These are phyloP conservation scores for Cercospora canescens DNA, from an alignment of 2,329 filamentous ascomycete genomes.

Conservation along the genomic window DNA sequence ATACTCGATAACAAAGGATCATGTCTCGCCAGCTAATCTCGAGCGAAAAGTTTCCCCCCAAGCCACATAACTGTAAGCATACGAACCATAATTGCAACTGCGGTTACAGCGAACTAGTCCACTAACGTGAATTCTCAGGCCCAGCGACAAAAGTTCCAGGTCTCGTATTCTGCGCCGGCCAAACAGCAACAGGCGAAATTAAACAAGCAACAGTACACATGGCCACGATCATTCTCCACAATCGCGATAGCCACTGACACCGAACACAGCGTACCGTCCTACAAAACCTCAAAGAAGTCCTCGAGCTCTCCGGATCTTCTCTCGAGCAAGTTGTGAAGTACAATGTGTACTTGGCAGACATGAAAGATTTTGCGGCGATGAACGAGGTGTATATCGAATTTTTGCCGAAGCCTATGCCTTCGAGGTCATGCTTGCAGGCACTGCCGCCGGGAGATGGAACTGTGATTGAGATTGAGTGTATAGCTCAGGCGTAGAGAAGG, in stretches of 20 bases:
- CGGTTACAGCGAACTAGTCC: too few relatives aligned
- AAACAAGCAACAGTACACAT: conserved; percentile 47
- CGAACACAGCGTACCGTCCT: conserved; percentile 2
- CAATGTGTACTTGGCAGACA: conserved; percentile 64
- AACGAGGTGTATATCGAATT: conserved; percentile 51
- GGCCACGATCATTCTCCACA: too few relatives aligned
- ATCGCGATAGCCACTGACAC: too few relatives aligned
- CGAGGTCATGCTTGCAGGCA: conserved; percentile 40
- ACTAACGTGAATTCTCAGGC: conserved; percentile 27
- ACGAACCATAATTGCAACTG: too few relatives aligned
- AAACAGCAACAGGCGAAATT: conserved; percentile 53
- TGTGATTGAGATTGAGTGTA: conserved; percentile 54
- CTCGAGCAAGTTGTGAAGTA: conserved; percentile 63
- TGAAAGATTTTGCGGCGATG: conserved; percentile 62
- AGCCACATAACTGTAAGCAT: conserved; percentile 48
- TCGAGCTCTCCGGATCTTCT: conserved; percentile 5
- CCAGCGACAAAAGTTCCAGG: conserved; percentile 48
- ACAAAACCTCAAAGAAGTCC: conserved; percentile 14
- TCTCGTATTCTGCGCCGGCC: conserved; percentile 50
- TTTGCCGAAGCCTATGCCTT: conserved; percentile 16
- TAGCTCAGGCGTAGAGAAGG: conserved; percentile 4
- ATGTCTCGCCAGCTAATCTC: conserved; percentile 52
- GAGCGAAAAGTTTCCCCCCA: conserved; percentile 49
- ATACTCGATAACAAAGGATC: neutral
- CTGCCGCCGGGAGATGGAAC: conserved; percentile 44